A percentile compares a stretch with the other conserved stretches of the same genome.
Conservation (phyloP, 495 filamentous ascomycete genomes). For the Hypomontagnella monticulosa region DNA sequence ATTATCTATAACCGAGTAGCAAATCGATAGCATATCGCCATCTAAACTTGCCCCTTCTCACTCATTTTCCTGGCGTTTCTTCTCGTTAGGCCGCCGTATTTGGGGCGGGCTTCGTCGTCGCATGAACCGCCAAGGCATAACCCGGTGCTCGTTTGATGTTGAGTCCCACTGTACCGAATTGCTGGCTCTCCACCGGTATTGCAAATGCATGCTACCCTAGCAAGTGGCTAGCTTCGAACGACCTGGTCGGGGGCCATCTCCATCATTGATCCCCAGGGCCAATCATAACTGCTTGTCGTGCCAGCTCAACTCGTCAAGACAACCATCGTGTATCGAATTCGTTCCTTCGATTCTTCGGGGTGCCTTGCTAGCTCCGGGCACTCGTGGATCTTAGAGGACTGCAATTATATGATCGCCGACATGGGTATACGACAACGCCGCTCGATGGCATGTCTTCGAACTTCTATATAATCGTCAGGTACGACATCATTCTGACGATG, state of each 20-base stretch:
- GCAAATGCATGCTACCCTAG: conserved; percentile 17
- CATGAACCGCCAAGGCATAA: conserved; percentile 30
- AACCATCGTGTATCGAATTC: conserved; percentile 26
- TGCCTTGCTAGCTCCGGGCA: not conserved
- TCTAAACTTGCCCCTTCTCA: not conserved
- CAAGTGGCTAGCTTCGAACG: conserved; percentile 13
- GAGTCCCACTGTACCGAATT: conserved; percentile 19
- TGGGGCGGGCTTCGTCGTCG: conserved; percentile 2
- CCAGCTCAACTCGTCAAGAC: conserved; percentile 10
- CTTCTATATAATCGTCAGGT: conserved; percentile 42
- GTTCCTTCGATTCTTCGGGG: conserved; percentile 15
- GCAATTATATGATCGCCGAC: conserved; percentile 32
- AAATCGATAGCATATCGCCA: no score
- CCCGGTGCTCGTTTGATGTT: conserved; percentile 13
- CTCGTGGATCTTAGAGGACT: conserved; percentile 32
- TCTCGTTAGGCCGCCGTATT: not conserved
- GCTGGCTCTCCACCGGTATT: conserved; percentile 29
- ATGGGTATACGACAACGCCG: conserved; percentile 21
- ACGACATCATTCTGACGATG: not conserved
- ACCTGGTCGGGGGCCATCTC: conserved; percentile 13
- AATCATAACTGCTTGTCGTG: conserved; percentile 4
- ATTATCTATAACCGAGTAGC: no score
- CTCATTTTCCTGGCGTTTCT: not conserved
- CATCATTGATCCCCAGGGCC: conserved; percentile 8
- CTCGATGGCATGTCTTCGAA: conserved; percentile 1